phyloP scores from a whole-genome alignment of 345 rosid genomes.

The Trapa incisa region DNA sequence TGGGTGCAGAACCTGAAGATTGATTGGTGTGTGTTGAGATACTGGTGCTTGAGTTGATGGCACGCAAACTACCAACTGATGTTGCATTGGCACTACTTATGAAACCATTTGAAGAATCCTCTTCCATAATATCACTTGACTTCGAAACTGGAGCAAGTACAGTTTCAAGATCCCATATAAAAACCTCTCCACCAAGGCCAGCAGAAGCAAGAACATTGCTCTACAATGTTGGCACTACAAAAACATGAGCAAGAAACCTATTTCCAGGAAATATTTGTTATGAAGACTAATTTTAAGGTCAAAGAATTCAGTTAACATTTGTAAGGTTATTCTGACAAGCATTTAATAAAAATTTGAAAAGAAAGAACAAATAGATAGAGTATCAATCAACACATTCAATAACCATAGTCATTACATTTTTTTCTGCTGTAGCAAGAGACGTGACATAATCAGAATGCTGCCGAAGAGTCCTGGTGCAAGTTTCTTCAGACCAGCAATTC shows the following conservation, averaged over 20 bases:
- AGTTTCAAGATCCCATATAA: conserved; percentile 97
- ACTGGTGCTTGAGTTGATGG: conserved; percentile 74
- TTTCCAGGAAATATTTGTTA: conserved; percentile 3
- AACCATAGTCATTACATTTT: conserved; percentile 63
- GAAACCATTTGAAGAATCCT: conserved; percentile 59
- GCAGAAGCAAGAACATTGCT: conserved; percentile 93
- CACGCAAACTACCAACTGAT: conserved; percentile 60
- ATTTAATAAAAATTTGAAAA: background rate
- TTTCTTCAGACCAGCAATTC: conserved; percentile 81
- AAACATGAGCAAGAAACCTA: conserved; percentile 44
- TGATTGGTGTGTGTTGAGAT: conserved; percentile 57
- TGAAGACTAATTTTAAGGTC: background rate
- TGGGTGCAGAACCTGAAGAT: conserved; percentile 66
- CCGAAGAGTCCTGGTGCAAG: conserved; percentile 68
- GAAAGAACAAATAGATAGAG: background rate
- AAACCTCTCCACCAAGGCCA: conserved; percentile 99
- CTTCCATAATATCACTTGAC: conserved; percentile 60
- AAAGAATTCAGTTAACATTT: background rate
- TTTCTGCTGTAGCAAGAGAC: conserved; percentile 73
- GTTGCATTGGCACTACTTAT: conserved; percentile 45
- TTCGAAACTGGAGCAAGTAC: conserved; percentile 66
- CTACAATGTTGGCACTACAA: conserved; percentile 69
- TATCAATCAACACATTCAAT: background rate
- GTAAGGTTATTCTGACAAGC: background rate
- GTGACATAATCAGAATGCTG: conserved; percentile 98